Evolutionary conservation across 345 rosid genomes (phyloP), one percentile per base, ranked within the genome.

Genomic region (Pistacia atlantica): DNA sequence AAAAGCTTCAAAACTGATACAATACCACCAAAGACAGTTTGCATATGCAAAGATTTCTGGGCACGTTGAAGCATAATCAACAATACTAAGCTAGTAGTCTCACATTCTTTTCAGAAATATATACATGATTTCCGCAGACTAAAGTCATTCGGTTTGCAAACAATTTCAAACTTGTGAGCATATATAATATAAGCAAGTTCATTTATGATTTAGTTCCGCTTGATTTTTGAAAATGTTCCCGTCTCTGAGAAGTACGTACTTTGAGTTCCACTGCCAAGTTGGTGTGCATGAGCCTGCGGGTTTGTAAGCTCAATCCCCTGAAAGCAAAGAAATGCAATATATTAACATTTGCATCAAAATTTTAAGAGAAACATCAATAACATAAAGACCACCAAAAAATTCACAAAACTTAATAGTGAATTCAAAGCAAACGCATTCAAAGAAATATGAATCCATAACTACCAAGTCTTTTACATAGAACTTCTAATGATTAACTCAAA

Each of bases 161-260:
- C 6, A 17, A 45, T 18, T 37, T 52, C 51, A 33, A 38, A 73
- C 16, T 16, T 0, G 18, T 16, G 0, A 13, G 49, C 48, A 74
- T 1, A 52, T 74, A 25, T 11, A 25, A 52, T 74, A 25, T 6
- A 25, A 54, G 70, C 42, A 54, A 14, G n/a, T 1, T 5, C 18
- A 8, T 18, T 8, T 42, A 49, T 60, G 13, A 2, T 17, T 85
- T 78, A 94, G 25, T 78, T 87, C 87, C 92, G 90, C 91, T 87
- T 93, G 77, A 95, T 90, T 88, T 87, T 95, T 1, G 98, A 93
- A 82, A 95, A 95, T 14, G 99, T 87, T 70, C 98, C 98, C 0
- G 92, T 90, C 80, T 93, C 99, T 0, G 99, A 95, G 83, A 95
- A 95, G 83, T 93, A 95, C 8, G 98, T 95, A 81, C 99, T 95